Base-by-base conservation (phyloP, 352 stramenopile genomes). In the Bremia lactucae region DNA sequence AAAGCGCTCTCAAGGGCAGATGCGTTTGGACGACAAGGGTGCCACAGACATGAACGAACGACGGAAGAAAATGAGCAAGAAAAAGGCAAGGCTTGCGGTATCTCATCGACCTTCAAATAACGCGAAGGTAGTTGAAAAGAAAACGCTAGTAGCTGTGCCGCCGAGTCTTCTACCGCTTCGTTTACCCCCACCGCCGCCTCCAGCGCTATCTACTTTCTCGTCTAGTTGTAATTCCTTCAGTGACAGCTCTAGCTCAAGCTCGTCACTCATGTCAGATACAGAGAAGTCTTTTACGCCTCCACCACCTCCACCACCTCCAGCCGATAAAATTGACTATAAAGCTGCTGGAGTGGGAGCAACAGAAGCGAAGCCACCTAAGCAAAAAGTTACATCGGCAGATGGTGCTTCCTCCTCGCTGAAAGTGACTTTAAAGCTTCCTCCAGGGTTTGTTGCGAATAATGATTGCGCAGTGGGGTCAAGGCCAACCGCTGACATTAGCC, bases 401-500 rank as follows among this genome's bases (percentile, higher is more conserved):
- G 51, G 36, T 14, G 65, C 26, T 18, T 48, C 61, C 3, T 62
- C 63, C 25, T 79, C 70, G 11, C 46, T 79, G 6, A 77, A 75
- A 33, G 67, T 79, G 18, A 82, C 62, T 18, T 36, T 82, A 18
- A 79, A 82, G 51, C 64, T 82, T 1, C 68, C 68, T 9, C 65
- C 65, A 4, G 65, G 65, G 4, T 81, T 81, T 45, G 62, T 62
- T 36, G 41, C 68, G 2, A 64, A 60, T 28, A 68, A 26, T 28
- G 37, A 34, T 11, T 38, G 38, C 11, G 24, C 47, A 36, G 29
- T 14, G 2, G 42, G 8, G 18, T 9, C 31, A 0, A 57, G 47
- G 6, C 15, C 46, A 7, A 24, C 42, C 4, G 15, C 33, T 19
- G 42, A 31, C 29, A 59, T 56, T 35, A 50, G 55, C 21, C 45